These are phyloP conservation scores for Setaria viridis DNA, from an alignment of 202 grass and related monocot genomes.

Conservation along the genomic window DNA sequence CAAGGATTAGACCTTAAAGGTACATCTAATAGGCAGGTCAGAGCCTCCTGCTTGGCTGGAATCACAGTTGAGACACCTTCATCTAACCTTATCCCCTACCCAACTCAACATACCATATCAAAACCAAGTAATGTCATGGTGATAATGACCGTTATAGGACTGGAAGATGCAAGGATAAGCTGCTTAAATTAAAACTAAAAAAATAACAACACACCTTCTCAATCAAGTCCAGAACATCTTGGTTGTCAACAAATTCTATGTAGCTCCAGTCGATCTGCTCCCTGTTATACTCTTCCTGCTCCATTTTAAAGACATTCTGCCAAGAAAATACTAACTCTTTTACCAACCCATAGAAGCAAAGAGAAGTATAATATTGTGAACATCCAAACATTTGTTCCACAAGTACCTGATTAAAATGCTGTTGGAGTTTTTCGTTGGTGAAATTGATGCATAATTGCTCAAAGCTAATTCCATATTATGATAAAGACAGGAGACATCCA, in stretches of 20 bases:
- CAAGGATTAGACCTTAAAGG: neutral
- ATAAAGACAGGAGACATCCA: slow-evolving; percentile 43
- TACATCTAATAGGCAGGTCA: slow-evolving; percentile 1
- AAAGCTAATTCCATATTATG: slow-evolving; percentile 69
- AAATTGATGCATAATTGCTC: slow-evolving; percentile 98
- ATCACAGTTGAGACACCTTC: neutral
- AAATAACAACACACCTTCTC: slow-evolving; percentile 62
- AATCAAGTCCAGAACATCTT: slow-evolving; percentile 94
- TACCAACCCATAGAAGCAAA: slow-evolving; percentile 34
- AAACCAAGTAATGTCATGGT: slow-evolving; percentile 3
- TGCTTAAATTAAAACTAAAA: slow-evolving; percentile 32
- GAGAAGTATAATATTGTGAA: slow-evolving; percentile 29
- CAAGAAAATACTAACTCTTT: slow-evolving; percentile 43
- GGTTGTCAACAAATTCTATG: slow-evolving; percentile 97
- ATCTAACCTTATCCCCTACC: slow-evolving; percentile 14
- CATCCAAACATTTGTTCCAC: slow-evolving; percentile 33
- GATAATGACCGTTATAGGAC: slow-evolving; percentile 14
- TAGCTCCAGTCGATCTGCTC: slow-evolving; percentile 97
- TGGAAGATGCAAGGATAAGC: slow-evolving; percentile 13
- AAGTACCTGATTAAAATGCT: slow-evolving; percentile 95
- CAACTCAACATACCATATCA: slow-evolving; percentile 9
- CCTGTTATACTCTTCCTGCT: slow-evolving; percentile 95
- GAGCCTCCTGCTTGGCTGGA: neutral
- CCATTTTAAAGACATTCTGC: slow-evolving; percentile 98
- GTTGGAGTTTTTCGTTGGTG: slow-evolving; percentile 97